phyloP scores from a whole-genome alignment of 1,284 basidiomycete genomes.

The Sporisorium reilianum region DNA sequence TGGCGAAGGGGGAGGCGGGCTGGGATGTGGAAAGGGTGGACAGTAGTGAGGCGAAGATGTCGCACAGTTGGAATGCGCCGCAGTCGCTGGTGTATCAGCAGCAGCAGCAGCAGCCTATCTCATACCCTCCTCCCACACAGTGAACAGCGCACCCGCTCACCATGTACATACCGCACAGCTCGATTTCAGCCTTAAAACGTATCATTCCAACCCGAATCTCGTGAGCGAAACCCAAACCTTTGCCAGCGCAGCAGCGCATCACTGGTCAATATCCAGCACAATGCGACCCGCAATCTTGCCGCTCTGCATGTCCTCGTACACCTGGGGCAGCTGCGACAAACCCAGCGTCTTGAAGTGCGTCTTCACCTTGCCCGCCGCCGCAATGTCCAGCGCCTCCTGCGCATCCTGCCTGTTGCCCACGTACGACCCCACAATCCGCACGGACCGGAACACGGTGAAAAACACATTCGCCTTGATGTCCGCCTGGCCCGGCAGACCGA shows the following conservation, averaged over 20 bases:
- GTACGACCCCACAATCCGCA: constrained; percentile 80
- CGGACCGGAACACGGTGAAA: constrained; percentile 73
- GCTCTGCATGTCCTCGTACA: constrained; percentile 74
- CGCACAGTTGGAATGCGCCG: not conserved
- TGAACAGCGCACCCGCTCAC: too few relatives aligned
- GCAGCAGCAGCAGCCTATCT: not conserved
- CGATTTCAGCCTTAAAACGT: not conserved
- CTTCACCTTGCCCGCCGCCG: constrained; percentile 77
- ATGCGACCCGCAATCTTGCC: constrained; percentile 77
- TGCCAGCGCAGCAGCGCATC: not conserved
- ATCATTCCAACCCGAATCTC: not conserved
- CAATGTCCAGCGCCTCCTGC: constrained; percentile 76
- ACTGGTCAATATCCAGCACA: constrained; percentile 73
- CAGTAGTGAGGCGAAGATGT: not conserved
- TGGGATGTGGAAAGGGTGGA: not conserved
- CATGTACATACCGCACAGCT: too few relatives aligned
- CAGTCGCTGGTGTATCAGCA: not conserved
- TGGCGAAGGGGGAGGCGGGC: not conserved
- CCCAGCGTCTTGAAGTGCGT: constrained; percentile 74
- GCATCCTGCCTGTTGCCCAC: constrained; percentile 73
- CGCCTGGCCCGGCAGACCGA: constrained; percentile 78
- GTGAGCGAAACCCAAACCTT: too few relatives aligned
- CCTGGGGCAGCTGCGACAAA: constrained; percentile 74
- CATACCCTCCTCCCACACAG: not conserved
- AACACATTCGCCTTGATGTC: constrained; percentile 79